Evolutionary conservation across 1,284 basidiomycete genomes (phyloP), one percentile per base, ranked within the genome.

Genomic region (Heterobasidion annosum): DNA sequence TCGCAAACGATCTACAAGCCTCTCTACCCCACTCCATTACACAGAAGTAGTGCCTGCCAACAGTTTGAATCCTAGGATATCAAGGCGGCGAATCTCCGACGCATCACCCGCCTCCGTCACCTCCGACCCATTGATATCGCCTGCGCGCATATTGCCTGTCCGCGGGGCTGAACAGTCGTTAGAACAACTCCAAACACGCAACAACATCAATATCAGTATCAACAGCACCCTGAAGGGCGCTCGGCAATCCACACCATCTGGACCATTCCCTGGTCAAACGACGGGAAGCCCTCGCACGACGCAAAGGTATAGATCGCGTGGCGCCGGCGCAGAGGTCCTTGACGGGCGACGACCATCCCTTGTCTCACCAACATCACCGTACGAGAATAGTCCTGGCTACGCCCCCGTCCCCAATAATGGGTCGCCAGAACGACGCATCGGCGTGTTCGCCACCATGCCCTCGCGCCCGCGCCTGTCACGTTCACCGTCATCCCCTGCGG

Each of bases 391-490:
- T 25, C 54, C 61, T 48, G 45, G 51, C 32, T 35, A 61, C 25
- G 2, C 18, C 18, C 51, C 55, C 3, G 37, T 62, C 2, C 61
- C 58, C 48, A 61, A 55, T 1, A 45, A 56, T 45, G 56, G 52
- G 12, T 53, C 55, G 62, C 2, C 62, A 58, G 52, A 61, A 55
- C 1, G 48, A 55, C 47, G 56, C 52, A 13, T 53, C 55, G 58
- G 52, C 40, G 57, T 58, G 51, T 62, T 58, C 56, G 54, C 55
- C 50, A 64, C 61, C 52, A 58, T 54, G 49, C 68, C 72, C 32
- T 64, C 70, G 33, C 78, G 78, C 4, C 75, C 77, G 15, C 75
- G 76, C 16, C 57, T 70, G 45, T 75, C 77, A 8, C 64, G 67
- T 0, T 77, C 75, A 19, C 70, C 77, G 8, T 75, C 77, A 10